A percentile compares a stretch with the other conserved stretches of the same genome.
Conservation (phyloP, 2,329 filamentous ascomycete genomes). For the Ophiostoma pallidulum region DNA sequence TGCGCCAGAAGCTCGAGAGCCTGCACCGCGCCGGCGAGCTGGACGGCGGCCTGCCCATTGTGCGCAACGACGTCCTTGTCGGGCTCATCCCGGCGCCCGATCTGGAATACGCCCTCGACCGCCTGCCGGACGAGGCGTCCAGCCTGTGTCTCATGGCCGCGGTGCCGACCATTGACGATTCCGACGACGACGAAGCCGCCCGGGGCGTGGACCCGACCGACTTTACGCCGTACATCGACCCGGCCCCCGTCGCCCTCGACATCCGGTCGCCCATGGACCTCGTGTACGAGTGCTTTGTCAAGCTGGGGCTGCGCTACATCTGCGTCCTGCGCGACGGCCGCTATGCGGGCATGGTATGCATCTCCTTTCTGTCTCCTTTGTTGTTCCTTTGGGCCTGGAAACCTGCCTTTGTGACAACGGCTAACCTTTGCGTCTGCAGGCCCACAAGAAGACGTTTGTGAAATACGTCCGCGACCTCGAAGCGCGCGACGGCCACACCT, state of each 20-base stretch:
- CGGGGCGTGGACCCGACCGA: constrained; percentile 56
- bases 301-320: constrained; percentile 84
- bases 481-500: constrained; percentile 20
- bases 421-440: constrained; percentile 32
- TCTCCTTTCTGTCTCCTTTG: neutral
- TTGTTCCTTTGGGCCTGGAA: neutral
- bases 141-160: constrained; percentile 75
- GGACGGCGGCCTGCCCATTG: constrained; percentile 81
- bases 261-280: constrained; percentile 86
- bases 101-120: constrained; percentile 85
- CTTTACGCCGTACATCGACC: constrained; percentile 86
- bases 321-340: constrained; percentile 78
- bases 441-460: constrained; percentile 95
- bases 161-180: constrained; percentile 52
- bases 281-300: constrained; percentile 93
- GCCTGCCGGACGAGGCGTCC: constrained; percentile 63
- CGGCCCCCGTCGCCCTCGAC: constrained; percentile 79
- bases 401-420: too few relatives aligned
- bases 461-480: constrained; percentile 85
- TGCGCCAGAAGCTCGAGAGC: constrained; percentile 72
- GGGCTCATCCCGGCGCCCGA: constrained; percentile 91
- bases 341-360: constrained; percentile 75
- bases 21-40: constrained; percentile 81
- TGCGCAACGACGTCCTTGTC: constrained; percentile 69
- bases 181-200: constrained; percentile 48